These are phyloP conservation scores for Cardiosporidium cionae DNA, from an alignment of 169 alveolate species.

Conservation along the genomic window DNA sequence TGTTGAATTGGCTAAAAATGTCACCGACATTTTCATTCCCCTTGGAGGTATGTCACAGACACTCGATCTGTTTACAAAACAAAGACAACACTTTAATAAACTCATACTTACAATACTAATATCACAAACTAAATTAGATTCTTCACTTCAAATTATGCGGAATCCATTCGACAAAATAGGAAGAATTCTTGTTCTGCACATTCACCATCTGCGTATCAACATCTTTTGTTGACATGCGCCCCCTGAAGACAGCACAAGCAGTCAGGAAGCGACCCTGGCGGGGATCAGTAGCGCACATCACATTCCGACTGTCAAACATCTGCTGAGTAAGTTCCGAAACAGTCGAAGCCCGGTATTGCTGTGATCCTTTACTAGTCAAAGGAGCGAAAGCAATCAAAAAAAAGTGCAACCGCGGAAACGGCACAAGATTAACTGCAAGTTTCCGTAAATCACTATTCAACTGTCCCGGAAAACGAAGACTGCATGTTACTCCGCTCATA, in stretches of 20 bases:
- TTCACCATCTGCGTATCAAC: conserved; percentile 98
- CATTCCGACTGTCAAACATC: conserved; percentile 97
- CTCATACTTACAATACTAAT: too few relatives aligned
- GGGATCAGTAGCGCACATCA: conserved; percentile 99
- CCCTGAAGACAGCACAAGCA: conserved; percentile 95
- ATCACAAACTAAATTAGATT: too few relatives aligned
- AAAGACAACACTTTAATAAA: too few relatives aligned
- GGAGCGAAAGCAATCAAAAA: conserved; percentile 98
- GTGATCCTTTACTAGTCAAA: conserved; percentile 93
- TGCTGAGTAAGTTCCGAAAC: conserved; percentile 98
- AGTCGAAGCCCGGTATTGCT: conserved; percentile 95
- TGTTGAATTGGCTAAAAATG: conserved; percentile 93
- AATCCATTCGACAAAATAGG: conserved; percentile 97
- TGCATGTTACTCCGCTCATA: conserved; percentile 95
- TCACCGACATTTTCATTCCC: conserved; percentile 94
- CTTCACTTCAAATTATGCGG: conserved; percentile 91
- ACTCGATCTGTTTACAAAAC: conserved; percentile 74
- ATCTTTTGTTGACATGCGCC: conserved; percentile 97
- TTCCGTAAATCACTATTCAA: conserved; percentile 89
- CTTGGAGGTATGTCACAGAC: conserved; percentile 98
- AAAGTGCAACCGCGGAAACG: conserved; percentile 97
- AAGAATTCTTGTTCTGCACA: conserved; percentile 94
- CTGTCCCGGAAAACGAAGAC: conserved; percentile 96
- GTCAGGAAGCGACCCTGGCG: conserved; percentile 97
- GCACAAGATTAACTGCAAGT: conserved; percentile 94